phyloP scores from a whole-genome alignment of 495 filamentous ascomycete genomes.

The Podospora pseudocomata region DNA sequence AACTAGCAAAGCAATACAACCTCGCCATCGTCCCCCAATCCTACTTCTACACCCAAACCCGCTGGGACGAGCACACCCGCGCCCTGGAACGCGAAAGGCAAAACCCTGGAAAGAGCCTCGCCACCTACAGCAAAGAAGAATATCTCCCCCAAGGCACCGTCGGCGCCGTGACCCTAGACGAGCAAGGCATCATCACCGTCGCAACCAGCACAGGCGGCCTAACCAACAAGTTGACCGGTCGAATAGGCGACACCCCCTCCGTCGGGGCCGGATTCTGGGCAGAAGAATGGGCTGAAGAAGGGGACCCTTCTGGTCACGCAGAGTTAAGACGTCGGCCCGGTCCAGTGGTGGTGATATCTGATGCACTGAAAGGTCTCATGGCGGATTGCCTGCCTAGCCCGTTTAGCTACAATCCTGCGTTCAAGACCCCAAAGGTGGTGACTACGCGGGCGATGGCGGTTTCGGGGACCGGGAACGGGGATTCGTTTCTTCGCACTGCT shows the following conservation, averaged over 20 bases:
- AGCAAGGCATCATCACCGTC: slow-evolving; percentile 64
- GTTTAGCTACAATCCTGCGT: slow-evolving; percentile 34
- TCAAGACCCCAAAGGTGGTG: background rate
- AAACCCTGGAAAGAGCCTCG: slow-evolving; percentile 21
- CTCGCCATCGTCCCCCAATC: slow-evolving; percentile 60
- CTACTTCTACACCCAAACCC: slow-evolving; percentile 74
- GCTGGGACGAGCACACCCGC: slow-evolving; percentile 79
- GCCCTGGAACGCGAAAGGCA: slow-evolving; percentile 56
- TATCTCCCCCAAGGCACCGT: slow-evolving; percentile 81
- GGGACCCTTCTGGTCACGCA: slow-evolving; percentile 13
- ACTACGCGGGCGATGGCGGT: slow-evolving; percentile 61
- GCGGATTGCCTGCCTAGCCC: slow-evolving; percentile 53
- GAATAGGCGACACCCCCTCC: slow-evolving; percentile 85
- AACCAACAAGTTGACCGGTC: slow-evolving; percentile 82
- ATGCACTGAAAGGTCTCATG: slow-evolving; percentile 38
- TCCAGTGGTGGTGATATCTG: slow-evolving; percentile 40
- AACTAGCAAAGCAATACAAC: slow-evolving; percentile 61
- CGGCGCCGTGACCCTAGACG: slow-evolving; percentile 75
- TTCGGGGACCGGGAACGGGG: slow-evolving; percentile 86
- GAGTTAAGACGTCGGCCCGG: slow-evolving; percentile 34
- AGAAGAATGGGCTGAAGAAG: slow-evolving; percentile 64
- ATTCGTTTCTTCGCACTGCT: slow-evolving; percentile 75
- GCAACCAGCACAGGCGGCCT: slow-evolving; percentile 86
- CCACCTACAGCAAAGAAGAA: slow-evolving; percentile 48
- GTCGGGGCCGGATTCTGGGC: slow-evolving; percentile 89